Conservation (phyloP, 495 filamentous ascomycete species). For the Tuber brumale region DNA sequence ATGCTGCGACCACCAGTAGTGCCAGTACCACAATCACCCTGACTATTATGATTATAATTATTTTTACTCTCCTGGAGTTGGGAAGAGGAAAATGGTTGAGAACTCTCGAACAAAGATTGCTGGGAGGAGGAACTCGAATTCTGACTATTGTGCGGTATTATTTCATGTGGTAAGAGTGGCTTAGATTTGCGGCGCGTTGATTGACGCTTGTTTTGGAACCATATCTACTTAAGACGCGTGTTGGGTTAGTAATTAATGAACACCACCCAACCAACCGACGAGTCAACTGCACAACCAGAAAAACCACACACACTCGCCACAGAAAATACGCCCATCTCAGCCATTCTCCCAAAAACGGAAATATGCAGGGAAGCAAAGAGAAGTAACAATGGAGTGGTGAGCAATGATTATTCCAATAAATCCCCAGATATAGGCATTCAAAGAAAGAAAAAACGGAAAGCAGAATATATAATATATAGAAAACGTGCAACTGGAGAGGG, state of each 20-base stretch:
- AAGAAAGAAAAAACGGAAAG: constrained; percentile 5
- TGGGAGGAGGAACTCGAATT: constrained; percentile 21
- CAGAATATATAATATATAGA: neutral
- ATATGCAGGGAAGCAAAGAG: neutral
- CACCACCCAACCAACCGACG: neutral
- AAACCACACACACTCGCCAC: neutral
- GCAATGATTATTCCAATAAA: neutral
- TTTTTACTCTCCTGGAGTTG: constrained; percentile 15
- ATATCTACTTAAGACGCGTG: constrained; percentile 61
- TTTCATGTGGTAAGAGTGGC: constrained; percentile 75
- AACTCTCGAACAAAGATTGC: constrained; percentile 26
- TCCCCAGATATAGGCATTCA: neutral
- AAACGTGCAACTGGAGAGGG: neutral
- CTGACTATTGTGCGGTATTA: constrained; percentile 44
- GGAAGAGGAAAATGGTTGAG: constrained; percentile 22
- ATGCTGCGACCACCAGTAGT: neutral
- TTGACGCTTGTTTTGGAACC: constrained; percentile 98
- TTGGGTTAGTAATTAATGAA: neutral
- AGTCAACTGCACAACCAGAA: neutral
- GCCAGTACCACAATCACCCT: neutral
- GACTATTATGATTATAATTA: constrained; percentile 6
- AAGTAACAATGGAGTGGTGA: neutral
- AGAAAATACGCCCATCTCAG: neutral
- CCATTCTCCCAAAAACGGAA: neutral
- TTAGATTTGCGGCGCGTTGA: constrained; percentile 86